Conservation (phyloP, 331 rosid genomes). For the Pyracantha coccinea region DNA sequence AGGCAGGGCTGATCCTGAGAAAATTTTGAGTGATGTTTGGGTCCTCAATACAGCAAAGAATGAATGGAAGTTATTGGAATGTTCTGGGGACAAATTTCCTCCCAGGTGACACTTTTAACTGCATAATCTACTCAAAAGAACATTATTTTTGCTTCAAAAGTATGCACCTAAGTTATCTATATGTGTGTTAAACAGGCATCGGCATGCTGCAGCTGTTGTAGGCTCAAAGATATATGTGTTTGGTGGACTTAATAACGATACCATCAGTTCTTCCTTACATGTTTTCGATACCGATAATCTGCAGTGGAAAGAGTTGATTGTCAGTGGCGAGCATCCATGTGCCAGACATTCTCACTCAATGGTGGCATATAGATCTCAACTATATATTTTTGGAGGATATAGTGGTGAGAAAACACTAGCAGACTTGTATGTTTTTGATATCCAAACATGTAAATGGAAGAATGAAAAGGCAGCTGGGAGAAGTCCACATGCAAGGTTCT, state of each 20-base stretch:
- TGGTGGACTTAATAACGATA: conserved; percentile 79
- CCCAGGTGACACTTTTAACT: conserved; percentile 48
- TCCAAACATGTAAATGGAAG: conserved; percentile 56
- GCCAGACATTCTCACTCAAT: conserved; percentile 92
- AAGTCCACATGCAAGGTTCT: conserved; percentile 84
- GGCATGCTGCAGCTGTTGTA: conserved; percentile 73
- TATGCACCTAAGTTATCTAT: background rate
- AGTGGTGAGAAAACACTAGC: conserved; percentile 77
- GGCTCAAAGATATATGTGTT: conserved; percentile 74
- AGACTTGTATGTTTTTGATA: conserved; percentile 70
- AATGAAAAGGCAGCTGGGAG: conserved; percentile 57
- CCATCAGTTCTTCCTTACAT: conserved; percentile 57
- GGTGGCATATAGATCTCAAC: conserved; percentile 62
- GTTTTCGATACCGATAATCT: conserved; percentile 47
- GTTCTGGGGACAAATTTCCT: conserved; percentile 51
- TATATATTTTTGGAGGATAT: conserved; percentile 78
- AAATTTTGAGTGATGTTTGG: conserved; percentile 76
- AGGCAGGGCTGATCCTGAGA: conserved; percentile 81
- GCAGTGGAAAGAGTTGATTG: conserved; percentile 60
- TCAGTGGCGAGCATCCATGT: conserved; percentile 58
- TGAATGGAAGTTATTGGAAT: conserved; percentile 50
- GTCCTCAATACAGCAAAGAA: conserved; percentile 35
- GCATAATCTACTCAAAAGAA: background rate
- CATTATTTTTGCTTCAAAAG: background rate
- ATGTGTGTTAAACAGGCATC: conserved; percentile 58